These are phyloP conservation scores for Vanderwaltozyma yarrowii DNA, from an alignment of 805 yeast species.

Conservation along the genomic window DNA sequence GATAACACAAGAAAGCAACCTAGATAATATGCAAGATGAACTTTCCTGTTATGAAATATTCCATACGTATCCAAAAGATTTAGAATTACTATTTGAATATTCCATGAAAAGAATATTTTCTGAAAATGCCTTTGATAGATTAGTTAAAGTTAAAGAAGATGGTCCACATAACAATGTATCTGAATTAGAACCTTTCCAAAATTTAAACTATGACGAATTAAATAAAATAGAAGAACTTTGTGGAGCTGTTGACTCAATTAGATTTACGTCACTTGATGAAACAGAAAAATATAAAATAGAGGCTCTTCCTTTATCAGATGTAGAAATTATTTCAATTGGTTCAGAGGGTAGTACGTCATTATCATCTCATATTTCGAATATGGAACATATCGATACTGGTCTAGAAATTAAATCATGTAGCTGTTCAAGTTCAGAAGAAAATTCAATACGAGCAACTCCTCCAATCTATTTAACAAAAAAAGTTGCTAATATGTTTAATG, in stretches of 20 bases:
- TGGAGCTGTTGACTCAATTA: not conserved
- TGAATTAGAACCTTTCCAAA: conserved; percentile 5
- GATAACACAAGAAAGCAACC: not conserved
- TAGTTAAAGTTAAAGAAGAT: not conserved
- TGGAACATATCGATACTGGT: not conserved
- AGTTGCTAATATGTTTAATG: not conserved
- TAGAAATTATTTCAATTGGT: not conserved
- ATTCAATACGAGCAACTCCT: conserved; percentile 6
- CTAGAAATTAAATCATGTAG: not conserved
- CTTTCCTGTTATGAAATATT: conserved; percentile 9
- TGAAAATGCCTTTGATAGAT: conserved; percentile 1
- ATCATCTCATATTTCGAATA: too few relatives aligned
- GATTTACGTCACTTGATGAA: conserved; percentile 3
- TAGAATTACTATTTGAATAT: conserved; percentile 12
- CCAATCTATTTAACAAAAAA: conserved; percentile 5
- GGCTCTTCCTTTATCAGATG: too few relatives aligned
- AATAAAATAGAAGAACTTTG: not conserved
- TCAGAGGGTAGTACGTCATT: not conserved
- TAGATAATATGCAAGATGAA: conserved; percentile 1
- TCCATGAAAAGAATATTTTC: conserved; percentile 7
- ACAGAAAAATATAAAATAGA: not conserved
- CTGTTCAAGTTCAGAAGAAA: not conserved
- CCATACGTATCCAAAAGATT: conserved; percentile 9
- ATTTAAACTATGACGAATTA: conserved; percentile 4
- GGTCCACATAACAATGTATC: not conserved